Percentiles rank a stretch among this genome's conserved stretches.
Conservation (phyloP, 805 yeast species). For the Wickerhamomyces hampshirensis region DNA sequence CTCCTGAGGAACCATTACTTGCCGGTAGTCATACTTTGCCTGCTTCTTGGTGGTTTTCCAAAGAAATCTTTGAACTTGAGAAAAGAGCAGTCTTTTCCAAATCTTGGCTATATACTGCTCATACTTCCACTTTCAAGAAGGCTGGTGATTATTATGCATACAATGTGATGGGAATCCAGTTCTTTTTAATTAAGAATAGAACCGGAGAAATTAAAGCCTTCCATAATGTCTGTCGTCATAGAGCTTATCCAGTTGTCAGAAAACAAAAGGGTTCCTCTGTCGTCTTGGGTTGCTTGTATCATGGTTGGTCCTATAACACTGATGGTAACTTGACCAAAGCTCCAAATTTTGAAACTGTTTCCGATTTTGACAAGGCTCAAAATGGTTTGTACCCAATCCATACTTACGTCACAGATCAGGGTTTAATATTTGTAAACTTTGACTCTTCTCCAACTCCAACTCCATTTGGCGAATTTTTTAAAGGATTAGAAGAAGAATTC, state of each 20-base stretch:
- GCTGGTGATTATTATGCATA: conserved; percentile 54
- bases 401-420: conserved; percentile 51
- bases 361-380: conserved; percentile 51
- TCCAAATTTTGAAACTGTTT: conserved; percentile 55
- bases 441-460: conserved; percentile 35
- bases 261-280: conserved; percentile 56
- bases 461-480: conserved; percentile 49
- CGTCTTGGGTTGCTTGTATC: conserved; percentile 56
- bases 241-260: conserved; percentile 58
- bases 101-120: conserved; percentile 53
- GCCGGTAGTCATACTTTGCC: conserved; percentile 53
- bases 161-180: conserved; percentile 47
- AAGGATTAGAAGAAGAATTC: conserved; percentile 47
- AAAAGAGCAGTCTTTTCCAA: conserved; percentile 52
- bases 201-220: conserved; percentile 51
- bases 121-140: conserved; percentile 46
- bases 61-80: conserved; percentile 52
- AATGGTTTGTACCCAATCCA: conserved; percentile 52
- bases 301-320: conserved; percentile 63
- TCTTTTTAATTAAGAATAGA: conserved; percentile 50
- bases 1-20: conserved; percentile 18
- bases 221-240: conserved; percentile 62
- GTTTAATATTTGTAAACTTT: conserved; percentile 53
- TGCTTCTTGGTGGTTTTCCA: conserved; percentile 64
- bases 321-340: conserved; percentile 57